Evolutionary conservation across 805 yeast genomes (phyloP), one percentile per base, ranked within the genome.

Genomic region (Nakazawaea anatomiae): DNA sequence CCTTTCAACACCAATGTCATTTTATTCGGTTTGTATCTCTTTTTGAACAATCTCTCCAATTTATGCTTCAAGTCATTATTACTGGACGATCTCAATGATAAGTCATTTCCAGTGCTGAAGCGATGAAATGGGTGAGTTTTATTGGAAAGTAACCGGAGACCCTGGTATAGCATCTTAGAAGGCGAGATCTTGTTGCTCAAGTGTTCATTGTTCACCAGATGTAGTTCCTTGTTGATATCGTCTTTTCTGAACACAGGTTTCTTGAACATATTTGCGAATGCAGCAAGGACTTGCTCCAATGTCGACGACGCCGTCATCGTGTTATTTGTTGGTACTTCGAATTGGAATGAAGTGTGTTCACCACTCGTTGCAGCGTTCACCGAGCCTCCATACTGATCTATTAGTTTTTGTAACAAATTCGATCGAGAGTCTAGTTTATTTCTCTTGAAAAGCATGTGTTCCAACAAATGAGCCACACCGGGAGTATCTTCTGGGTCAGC

Each of bases 381-480:
- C 0, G 68, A 56, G 1, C 94, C 94, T 18, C 85, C 83, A 38
- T 72, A 63, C 31, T 71, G 61, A 0, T 71, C 57, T 0, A 85
- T 58, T 5, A 64, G 49, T 31, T 74, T 73, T 46, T 75, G 75
- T 54, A 79, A 79, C 29, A 59, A 58, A 39, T 71, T 74, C 1
- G 79, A 72, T 18, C 67, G 61, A 0, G 87, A 83, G 47, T 72
- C 25, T 18, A 18, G 66, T 57, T 75, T 79, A 0, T 87, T 78
- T 3, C 85, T 87, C 50, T 74, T 71, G 35, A 79, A 67, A 2
- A 83, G 50, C 74, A 86, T 72, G 63, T 89, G 96, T 60, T 89
- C 97, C 58, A 95, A 85, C 52, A 89, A 76, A 69, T 92, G 99
- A 0, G 98, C 98, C 38, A 92, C 61, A 0, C 99, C 99, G 0